Evolutionary conservation across 257 asterid species (phyloP).

Genomic region (Gynochthodes officinalis): DNA sequence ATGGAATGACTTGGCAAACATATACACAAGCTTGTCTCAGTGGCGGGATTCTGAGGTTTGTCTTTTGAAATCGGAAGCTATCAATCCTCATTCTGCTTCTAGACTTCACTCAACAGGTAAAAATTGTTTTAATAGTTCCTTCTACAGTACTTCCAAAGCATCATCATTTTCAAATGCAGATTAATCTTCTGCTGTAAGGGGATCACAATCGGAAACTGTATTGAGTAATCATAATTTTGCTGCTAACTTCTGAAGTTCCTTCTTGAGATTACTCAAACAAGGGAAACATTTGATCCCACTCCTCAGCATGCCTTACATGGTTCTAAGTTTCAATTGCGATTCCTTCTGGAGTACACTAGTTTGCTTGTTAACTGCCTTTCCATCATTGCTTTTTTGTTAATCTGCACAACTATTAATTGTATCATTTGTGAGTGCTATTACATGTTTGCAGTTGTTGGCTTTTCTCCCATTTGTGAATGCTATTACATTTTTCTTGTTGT

Average conservation of each 20-base stretch:
- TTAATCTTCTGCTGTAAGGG: background rate
- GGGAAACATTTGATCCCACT: background rate
- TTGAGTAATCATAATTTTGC: background rate
- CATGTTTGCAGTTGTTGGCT: background rate
- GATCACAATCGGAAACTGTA: background rate
- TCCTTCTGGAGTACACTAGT: background rate
- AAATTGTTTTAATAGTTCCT: background rate
- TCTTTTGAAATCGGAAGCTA: conserved; percentile 72
- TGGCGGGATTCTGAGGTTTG: conserved; percentile 93
- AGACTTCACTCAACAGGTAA: conserved; percentile 75
- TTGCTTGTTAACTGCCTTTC: background rate
- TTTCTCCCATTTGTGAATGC: background rate
- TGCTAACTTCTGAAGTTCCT: conserved; percentile 5
- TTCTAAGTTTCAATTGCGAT: background rate
- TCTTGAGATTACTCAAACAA: background rate
- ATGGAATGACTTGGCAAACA: conserved; percentile 89
- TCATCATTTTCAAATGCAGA: background rate
- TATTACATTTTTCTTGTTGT: background rate
- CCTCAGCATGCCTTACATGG: background rate
- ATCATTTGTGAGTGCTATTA: too few species aligned
- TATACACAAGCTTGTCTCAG: conserved; percentile 71
- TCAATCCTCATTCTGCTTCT: conserved; percentile 82
- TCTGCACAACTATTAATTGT: background rate
- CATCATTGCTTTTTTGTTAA: background rate
- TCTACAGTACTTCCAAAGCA: background rate